phyloP scores from a whole-genome alignment of 176 grass and related monocot genomes.

The Hsuehochloa calcarea region DNA sequence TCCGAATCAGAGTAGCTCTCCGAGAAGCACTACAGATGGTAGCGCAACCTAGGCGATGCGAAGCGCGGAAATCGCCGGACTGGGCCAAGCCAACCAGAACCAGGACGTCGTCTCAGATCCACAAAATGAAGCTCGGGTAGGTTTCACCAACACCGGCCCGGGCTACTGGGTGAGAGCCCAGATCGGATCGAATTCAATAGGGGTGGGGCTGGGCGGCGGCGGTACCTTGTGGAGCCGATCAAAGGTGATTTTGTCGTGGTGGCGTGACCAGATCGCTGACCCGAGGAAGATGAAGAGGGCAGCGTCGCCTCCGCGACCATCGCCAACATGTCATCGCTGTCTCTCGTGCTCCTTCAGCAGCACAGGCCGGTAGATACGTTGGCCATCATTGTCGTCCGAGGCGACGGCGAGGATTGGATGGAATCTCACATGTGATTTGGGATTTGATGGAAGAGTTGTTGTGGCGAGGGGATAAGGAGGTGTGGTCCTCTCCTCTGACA shows the following conservation, averaged over 20 bases:
- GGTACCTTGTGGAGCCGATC: slow-evolving; percentile 83
- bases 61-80: background rate
- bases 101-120: slow-evolving; percentile 18
- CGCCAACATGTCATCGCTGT: background rate
- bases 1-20: background rate
- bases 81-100: background rate
- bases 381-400: background rate
- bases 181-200: slow-evolving; percentile 23
- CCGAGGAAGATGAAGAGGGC: slow-evolving; percentile 9
- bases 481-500: background rate
- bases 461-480: too few relatives aligned
- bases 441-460: slow-evolving; percentile 14
- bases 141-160: background rate
- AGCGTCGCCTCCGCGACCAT: slow-evolving; percentile 16
- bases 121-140: background rate
- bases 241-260: slow-evolving; percentile 75
- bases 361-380: background rate
- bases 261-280: slow-evolving; percentile 77
- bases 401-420: slow-evolving; percentile 1
- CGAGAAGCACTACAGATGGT: background rate
- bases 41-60: background rate
- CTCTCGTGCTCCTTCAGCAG: background rate
- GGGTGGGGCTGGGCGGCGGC: background rate
- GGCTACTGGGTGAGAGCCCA: background rate
- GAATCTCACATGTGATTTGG: background rate